Conservation (phyloP, 2,329 filamentous ascomycete genomes). For the Aspergillus niger region DNA sequence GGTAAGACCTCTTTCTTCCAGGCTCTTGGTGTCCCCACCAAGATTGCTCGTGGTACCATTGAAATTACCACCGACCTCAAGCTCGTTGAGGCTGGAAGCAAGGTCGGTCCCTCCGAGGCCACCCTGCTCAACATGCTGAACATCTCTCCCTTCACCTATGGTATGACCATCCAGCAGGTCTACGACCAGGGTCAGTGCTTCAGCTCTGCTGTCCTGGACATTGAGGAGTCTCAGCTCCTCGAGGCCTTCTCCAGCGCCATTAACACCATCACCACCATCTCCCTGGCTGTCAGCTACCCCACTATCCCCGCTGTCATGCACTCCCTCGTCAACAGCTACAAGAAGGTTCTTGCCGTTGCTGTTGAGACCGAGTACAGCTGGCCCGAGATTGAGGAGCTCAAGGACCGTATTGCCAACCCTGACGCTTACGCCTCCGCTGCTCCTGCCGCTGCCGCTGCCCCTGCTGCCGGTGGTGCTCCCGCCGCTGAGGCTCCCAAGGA, state of each 20-base stretch:
- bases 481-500: constrained; percentile 60
- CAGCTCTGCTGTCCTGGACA: constrained; percentile 81
- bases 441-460: constrained; percentile 66
- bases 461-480: constrained; percentile 54
- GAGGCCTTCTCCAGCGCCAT: constrained; percentile 79
- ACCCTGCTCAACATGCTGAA: constrained; percentile 99
- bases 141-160: constrained; percentile 99
- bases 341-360: constrained; percentile 86
- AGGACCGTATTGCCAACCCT: constrained; percentile 99
- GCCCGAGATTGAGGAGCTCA: constrained; percentile 95
- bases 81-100: constrained; percentile 88
- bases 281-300: constrained; percentile 90
- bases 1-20: constrained; percentile 99
- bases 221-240: constrained; percentile 92
- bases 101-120: constrained; percentile 98
- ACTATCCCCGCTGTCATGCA: constrained; percentile 95
- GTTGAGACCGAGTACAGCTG: constrained; percentile 89
- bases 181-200: constrained; percentile 98
- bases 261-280: constrained; percentile 83
- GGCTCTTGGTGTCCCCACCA: constrained; percentile 99
- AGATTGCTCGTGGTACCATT: constrained; percentile 99
- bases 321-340: constrained; percentile 96
- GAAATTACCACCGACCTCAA: constrained; percentile 98
- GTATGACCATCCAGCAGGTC: constrained; percentile 93
- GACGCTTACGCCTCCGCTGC: constrained; percentile 88